Percentiles rank a stretch among this genome's conserved stretches.
Conservation (phyloP, 371 early-diverging fungal genomes). For the Fennellomyces sp. region DNA sequence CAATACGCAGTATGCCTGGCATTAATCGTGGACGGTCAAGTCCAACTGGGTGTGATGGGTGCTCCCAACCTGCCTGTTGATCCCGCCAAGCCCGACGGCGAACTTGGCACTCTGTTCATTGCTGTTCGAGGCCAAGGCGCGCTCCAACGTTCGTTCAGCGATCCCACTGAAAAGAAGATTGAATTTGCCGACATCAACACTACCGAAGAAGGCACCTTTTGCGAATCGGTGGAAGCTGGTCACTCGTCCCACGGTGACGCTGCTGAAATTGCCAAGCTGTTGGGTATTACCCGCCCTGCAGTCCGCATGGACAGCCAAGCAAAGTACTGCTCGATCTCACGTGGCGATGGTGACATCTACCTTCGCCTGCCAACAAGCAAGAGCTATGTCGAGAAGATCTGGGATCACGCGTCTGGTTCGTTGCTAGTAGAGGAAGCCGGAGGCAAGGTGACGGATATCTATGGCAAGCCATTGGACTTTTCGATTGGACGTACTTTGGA, state of each 20-base stretch:
- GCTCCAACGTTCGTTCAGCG: conserved; percentile 77
- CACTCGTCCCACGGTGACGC: conserved; percentile 87
- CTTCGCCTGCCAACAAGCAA: conserved; percentile 81
- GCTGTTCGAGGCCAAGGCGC: conserved; percentile 87
- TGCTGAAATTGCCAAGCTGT: conserved; percentile 71
- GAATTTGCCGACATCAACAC: conserved; percentile 58
- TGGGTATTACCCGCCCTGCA: conserved; percentile 76
- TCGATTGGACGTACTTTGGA: conserved; percentile 82
- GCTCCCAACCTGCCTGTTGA: conserved; percentile 91
- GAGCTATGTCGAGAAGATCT: conserved; percentile 94
- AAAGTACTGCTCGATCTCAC: conserved; percentile 85
- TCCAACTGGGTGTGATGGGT: conserved; percentile 91
- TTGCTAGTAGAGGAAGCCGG: conserved; percentile 95
- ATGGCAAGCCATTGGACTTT: conserved; percentile 89
- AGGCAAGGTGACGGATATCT: conserved; percentile 85
- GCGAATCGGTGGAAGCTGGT: conserved; percentile 95
- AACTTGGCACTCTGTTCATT: conserved; percentile 78
- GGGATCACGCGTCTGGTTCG: conserved; percentile 97
- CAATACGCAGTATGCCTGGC: conserved; percentile 98
- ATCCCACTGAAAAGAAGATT: conserved; percentile 63
- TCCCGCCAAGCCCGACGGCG: conserved; percentile 61
- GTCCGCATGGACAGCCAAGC: conserved; percentile 95
- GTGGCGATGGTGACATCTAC: conserved; percentile 92
- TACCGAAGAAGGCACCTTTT: conserved; percentile 74
- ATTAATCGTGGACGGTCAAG: conserved; percentile 86